These are phyloP conservation scores for Rhizopus microsporus DNA, from an alignment of 371 early-diverging fungal species.

Conservation along the genomic window DNA sequence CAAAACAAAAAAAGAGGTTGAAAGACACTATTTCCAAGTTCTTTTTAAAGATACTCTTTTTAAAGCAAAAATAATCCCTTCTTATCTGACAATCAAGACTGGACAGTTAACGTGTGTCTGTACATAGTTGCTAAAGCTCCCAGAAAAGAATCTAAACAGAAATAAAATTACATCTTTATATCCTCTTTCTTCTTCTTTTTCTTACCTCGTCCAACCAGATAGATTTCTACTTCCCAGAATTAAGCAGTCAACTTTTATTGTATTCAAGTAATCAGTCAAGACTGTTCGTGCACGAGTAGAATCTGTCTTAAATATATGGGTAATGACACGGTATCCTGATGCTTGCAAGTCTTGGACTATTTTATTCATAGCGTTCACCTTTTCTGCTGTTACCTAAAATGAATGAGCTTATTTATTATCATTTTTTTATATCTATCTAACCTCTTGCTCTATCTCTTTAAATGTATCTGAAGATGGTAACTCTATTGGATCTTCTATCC, in stretches of 20 bases:
- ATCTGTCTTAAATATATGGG: constrained; percentile 34
- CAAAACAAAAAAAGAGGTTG: not conserved
- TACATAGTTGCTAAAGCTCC: constrained; percentile 56
- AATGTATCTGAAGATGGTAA: constrained; percentile 24
- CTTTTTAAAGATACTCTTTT: not conserved
- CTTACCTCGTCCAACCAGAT: constrained; percentile 52
- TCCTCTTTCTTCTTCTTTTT: not conserved
- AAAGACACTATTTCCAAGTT: not conserved
- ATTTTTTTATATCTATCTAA: constrained; percentile 4
- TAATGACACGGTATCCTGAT: constrained; percentile 16
- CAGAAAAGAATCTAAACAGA: constrained; percentile 42
- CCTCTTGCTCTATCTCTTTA: constrained; percentile 35
- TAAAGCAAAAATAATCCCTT: not conserved
- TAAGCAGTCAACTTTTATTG: constrained; percentile 35
- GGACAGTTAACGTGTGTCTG: constrained; percentile 50
- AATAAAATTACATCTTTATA: not conserved
- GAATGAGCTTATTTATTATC: not conserved
- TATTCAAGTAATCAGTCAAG: constrained; percentile 42
- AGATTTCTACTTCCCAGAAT: constrained; percentile 54
- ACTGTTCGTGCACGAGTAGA: constrained; percentile 32
- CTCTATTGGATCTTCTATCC: constrained; percentile 13
- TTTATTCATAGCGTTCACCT: constrained; percentile 19
- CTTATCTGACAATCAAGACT: constrained; percentile 48
- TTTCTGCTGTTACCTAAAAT: constrained; percentile 23
- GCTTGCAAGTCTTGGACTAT: constrained; percentile 12